phyloP scores from a whole-genome alignment of 495 filamentous ascomycete species.

The Aspergillus heteromorphus region DNA sequence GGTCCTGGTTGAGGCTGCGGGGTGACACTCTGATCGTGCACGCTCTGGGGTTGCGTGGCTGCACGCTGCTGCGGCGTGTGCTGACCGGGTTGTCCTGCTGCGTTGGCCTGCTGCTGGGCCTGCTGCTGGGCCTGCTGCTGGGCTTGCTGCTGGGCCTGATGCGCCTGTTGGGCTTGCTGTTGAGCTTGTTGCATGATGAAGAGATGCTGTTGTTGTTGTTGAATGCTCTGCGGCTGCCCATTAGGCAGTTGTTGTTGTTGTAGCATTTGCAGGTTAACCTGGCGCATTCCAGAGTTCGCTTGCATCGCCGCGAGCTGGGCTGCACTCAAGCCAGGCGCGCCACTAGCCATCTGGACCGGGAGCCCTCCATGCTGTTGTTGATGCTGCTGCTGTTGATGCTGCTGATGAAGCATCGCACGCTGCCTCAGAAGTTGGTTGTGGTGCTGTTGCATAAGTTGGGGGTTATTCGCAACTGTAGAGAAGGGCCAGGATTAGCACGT shows the following conservation, averaged over 20 bases:
- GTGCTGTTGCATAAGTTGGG: slow-evolving; percentile 45
- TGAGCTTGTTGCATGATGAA: slow-evolving; percentile 37
- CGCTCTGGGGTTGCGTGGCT: slow-evolving; percentile 39
- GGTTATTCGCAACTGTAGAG: slow-evolving; percentile 46
- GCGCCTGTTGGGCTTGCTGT: slow-evolving; percentile 36
- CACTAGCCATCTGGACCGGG: slow-evolving; percentile 53
- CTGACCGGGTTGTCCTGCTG: slow-evolving; percentile 33
- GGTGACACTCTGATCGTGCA: slow-evolving; percentile 44
- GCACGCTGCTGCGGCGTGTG: slow-evolving; percentile 44
- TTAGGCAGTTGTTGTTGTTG: slow-evolving; percentile 49
- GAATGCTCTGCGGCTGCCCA: slow-evolving; percentile 46
- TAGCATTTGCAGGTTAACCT: slow-evolving; percentile 36
- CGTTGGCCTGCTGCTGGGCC: slow-evolving; percentile 36
- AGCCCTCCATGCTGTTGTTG: slow-evolving; percentile 44
- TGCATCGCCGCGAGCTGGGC: slow-evolving; percentile 55
- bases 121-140: slow-evolving; percentile 36
- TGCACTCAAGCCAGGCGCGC: slow-evolving; percentile 50
- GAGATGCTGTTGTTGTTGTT: slow-evolving; percentile 44
- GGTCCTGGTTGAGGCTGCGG: slow-evolving; percentile 51
- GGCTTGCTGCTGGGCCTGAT: slow-evolving; percentile 28
- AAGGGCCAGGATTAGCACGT: background rate
- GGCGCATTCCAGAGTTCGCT: slow-evolving; percentile 41
- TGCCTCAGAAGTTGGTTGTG: slow-evolving; percentile 25
- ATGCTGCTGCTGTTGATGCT: slow-evolving; percentile 45
- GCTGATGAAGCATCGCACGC: slow-evolving; percentile 21